Evolutionary conservation across 2,329 filamentous ascomycete genomes (phyloP).

Genomic region (Xylariaceae sp.): DNA sequence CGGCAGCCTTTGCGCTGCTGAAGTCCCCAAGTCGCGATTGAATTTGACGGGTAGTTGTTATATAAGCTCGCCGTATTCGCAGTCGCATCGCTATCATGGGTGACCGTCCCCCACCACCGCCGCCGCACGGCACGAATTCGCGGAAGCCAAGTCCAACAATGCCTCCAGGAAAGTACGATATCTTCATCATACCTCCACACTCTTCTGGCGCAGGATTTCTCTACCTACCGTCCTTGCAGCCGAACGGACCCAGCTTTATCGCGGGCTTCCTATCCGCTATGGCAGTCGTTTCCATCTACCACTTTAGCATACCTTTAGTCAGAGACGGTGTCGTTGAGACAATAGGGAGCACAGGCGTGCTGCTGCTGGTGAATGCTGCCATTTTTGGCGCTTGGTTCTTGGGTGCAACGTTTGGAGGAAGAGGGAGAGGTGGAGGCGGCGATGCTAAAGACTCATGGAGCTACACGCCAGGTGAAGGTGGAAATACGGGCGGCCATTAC

Average conservation of each 20-base stretch:
- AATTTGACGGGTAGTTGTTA: slow-evolving; percentile 12
- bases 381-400: slow-evolving; percentile 74
- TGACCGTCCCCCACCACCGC: slow-evolving; percentile 64
- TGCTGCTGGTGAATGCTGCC: slow-evolving; percentile 66
- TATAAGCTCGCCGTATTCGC: slow-evolving; percentile 35
- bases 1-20: slow-evolving; percentile 7
- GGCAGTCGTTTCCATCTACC: slow-evolving; percentile 65
- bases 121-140: slow-evolving; percentile 77
- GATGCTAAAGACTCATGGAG: slow-evolving; percentile 22
- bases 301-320: slow-evolving; percentile 64
- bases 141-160: slow-evolving; percentile 58
- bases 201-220: slow-evolving; percentile 84
- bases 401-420: slow-evolving; percentile 53
- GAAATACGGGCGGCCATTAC: slow-evolving; percentile 21
- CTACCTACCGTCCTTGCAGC: slow-evolving; percentile 84
- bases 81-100: slow-evolving; percentile 55
- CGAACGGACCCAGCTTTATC: slow-evolving; percentile 84
- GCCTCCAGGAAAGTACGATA: slow-evolving; percentile 89
- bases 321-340: slow-evolving; percentile 70
- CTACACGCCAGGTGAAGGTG: slow-evolving; percentile 25
- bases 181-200: slow-evolving; percentile 92
- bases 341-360: slow-evolving; percentile 66
- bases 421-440: slow-evolving; percentile 24
- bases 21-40: slow-evolving; percentile 25
- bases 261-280: slow-evolving; percentile 78